Base-by-base conservation (phyloP, 208 protist genomes). In the Trypanosoma platydactyli region DNA sequence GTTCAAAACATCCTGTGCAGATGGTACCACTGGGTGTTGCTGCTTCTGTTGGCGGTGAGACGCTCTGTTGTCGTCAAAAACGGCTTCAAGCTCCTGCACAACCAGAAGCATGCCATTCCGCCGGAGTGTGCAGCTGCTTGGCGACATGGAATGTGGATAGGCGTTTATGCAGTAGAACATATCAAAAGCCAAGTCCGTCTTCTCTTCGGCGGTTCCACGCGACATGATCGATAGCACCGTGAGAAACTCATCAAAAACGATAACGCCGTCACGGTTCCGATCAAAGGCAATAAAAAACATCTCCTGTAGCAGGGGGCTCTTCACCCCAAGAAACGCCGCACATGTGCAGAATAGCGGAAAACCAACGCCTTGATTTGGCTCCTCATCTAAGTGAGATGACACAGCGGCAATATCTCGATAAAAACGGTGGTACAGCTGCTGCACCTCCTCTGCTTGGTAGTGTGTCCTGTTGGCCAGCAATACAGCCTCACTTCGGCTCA, bases 231-330 rank as follows among this genome's bases (percentile, higher is more conserved):
- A 64, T 5, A 64, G 29, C 13, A 18, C 46, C 24, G 27, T 29
- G 46, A 42, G 15, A 29, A 62, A 46, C 41, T 62, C 57, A 35
- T 50, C 33, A 62, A 62, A 50, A 0, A 40, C 33, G 30, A 62
- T 62, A 16, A 46, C n/a, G 12, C 40, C 57, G 49, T 62, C 41
- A 20, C 42, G 57, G 42, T 50, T 33, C 33, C 30, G 9, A 16
- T 56, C 59, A 64, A 64, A 52, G 13, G 22, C 29, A 46, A 30
- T 18, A 56, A 65, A 65, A 42, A 65, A 51, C 40, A 62, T 62
- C 18, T 50, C 57, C 5, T 50, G 57, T 22, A 62, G 16, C 25
- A 62, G 11, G 27, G 57, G 57, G 49, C 33, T 62, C n/a, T 29
- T 16, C 20, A 62, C 57, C 12, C 40, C 57, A 46, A 62, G n/a